These are phyloP conservation scores for Candida khao-thaluensis DNA, from an alignment of 805 yeast genomes.

Conservation along the genomic window DNA sequence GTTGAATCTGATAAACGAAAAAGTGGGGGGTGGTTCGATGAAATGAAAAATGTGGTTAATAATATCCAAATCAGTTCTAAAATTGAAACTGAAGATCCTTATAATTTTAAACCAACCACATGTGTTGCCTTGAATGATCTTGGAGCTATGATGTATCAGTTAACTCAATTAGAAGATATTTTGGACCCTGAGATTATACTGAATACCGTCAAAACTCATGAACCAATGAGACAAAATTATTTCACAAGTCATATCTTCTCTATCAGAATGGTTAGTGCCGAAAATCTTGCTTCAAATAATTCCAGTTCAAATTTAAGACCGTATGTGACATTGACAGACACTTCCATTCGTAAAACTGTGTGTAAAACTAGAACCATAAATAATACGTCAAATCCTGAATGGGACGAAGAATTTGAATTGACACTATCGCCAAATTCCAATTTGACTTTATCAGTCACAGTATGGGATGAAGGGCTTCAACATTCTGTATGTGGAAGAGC, in stretches of 20 bases:
- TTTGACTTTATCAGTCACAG: slow-evolving; percentile 53
- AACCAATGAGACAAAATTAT: slow-evolving; percentile 30
- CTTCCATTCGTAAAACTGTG: slow-evolving; percentile 50
- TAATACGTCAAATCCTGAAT: slow-evolving; percentile 66
- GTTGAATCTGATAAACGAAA: slow-evolving; percentile 19
- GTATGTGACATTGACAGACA: slow-evolving; percentile 62
- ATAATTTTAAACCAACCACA: slow-evolving; percentile 56
- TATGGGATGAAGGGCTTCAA: slow-evolving; percentile 67
- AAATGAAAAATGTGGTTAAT: slow-evolving; percentile 50
- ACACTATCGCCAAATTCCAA: slow-evolving; percentile 39
- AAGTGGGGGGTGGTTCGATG: slow-evolving; percentile 48
- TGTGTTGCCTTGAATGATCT: slow-evolving; percentile 79
- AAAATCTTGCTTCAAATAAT: slow-evolving; percentile 41
- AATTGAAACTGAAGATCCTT: slow-evolving; percentile 45
- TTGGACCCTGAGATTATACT: slow-evolving; percentile 61
- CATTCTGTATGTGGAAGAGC: slow-evolving; percentile 70
- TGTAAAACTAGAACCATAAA: slow-evolving; percentile 69
- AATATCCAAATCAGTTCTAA: slow-evolving; percentile 39
- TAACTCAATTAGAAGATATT: slow-evolving; percentile 52
- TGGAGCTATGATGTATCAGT: slow-evolving; percentile 47
- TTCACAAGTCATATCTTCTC: slow-evolving; percentile 58
- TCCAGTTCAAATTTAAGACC: slow-evolving; percentile 47
- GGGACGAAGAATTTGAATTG: slow-evolving; percentile 84
- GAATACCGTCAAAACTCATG: slow-evolving; percentile 31
- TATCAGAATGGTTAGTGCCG: slow-evolving; percentile 61